Evolutionary conservation across 306 rosid genomes (phyloP), one percentile per base, ranked within the genome.

Genomic region (Cicer arietinum): DNA sequence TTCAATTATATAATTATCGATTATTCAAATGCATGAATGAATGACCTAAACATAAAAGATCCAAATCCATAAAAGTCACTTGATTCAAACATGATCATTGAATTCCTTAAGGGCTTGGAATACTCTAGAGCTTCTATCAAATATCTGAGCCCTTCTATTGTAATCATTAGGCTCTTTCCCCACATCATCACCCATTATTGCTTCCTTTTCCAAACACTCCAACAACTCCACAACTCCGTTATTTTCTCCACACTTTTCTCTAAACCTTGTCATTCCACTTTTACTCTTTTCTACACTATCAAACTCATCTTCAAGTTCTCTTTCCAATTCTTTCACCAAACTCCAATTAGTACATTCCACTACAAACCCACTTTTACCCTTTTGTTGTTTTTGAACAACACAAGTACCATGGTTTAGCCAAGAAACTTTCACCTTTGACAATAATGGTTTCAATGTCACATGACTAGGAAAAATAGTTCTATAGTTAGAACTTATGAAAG

Each of bases 151-250:
- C 84, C 96, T 91, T 30, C 97, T 52, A 39, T 86, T 86, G 52
- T 93, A 91, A 84, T 93, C 96, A 30, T 22, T 60, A 11, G 96
- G 90, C 11, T 89, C 90, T 56, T 81, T 89, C 2, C 98, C 98
- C 25, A 80, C 83, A 68, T 91, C 97, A 45, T 87, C 96, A 30
- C 97, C 96, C 97, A 93, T 91, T 7, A 93, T 88, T 20, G 98
- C 98, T 78, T 91, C 96, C 45, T 67, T 75, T 74, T 89, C 98
- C 83, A 93, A 74, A 84, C 92, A 91, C 77, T 89, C 96, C 67
- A 93, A 74, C 48, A 88, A 9, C 67, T 93, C 93, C 80, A 87
- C 89, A 41, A 77, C 53, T 7, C 85, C 93, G 8, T 77, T 57
- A 58, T 70, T 53, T 71, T 71, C 93, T 53, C 85, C 89, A 71